A percentile compares a stretch with the other conserved stretches of the same genome.
Conservation (phyloP, 2,329 filamentous ascomycete genomes). For the Alternaria brassicae region DNA sequence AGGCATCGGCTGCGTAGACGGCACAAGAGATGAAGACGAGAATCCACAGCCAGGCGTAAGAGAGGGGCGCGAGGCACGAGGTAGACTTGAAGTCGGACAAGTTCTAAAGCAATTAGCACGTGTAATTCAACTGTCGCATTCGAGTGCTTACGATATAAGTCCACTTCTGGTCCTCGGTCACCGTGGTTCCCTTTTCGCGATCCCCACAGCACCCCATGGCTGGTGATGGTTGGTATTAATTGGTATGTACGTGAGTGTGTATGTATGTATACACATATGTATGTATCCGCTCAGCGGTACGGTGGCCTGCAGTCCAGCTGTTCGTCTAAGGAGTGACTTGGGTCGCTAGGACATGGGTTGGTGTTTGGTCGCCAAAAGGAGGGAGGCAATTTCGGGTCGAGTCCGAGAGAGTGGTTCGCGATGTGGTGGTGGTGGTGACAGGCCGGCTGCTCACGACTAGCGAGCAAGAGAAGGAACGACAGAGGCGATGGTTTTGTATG, state of each 20-base stretch:
- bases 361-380: slow-evolving; percentile 8
- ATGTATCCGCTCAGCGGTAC: slow-evolving; percentile 46
- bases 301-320: slow-evolving; percentile 47
- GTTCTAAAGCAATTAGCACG: slow-evolving; percentile 48
- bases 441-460: slow-evolving; percentile 50
- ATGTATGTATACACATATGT: slow-evolving; percentile 9
- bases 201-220: slow-evolving; percentile 50
- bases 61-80: slow-evolving; percentile 77
- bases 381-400: slow-evolving; percentile 6
- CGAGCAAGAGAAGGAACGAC: slow-evolving; percentile 38
- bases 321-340: slow-evolving; percentile 42
- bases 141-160: slow-evolving; percentile 78
- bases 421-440: slow-evolving; percentile 44
- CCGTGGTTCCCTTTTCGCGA: slow-evolving; percentile 47
- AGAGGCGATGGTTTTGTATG: slow-evolving; percentile 34
- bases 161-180: slow-evolving; percentile 70
- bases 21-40: slow-evolving; percentile 79
- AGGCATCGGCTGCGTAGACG: slow-evolving; percentile 89
- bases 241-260: slow-evolving; percentile 21
- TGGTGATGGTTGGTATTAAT: slow-evolving; percentile 37
- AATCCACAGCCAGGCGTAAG: slow-evolving; percentile 85
- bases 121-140: not conserved
- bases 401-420: slow-evolving; percentile 20
- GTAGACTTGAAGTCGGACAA: slow-evolving; percentile 80
- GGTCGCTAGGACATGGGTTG: slow-evolving; percentile 37